A percentile compares a stretch with the other conserved stretches of the same genome.
Conservation (phyloP, 1,284 basidiomycete genomes). For the Phylloboletellus chloephorus region DNA sequence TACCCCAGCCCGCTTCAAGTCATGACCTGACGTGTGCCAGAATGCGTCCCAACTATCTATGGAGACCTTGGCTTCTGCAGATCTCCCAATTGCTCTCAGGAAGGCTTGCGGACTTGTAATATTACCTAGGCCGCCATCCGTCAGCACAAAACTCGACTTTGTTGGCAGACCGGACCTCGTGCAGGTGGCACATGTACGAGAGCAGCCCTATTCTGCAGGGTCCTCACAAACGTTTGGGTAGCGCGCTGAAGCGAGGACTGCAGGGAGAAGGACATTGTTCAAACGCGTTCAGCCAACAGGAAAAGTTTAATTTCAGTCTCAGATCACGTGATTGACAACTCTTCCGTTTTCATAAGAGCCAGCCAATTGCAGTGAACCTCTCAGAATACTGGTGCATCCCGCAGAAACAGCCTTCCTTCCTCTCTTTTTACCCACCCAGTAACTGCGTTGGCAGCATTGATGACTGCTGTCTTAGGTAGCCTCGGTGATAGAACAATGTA, state of each 20-base stretch:
- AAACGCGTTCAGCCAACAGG: background rate
- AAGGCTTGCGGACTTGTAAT: conserved; percentile 56
- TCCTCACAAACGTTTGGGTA: conserved; percentile 28
- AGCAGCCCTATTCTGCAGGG: conserved; percentile 38
- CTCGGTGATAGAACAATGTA: conserved; percentile 81
- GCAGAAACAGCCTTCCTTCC: conserved; percentile 76
- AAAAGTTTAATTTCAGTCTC: conserved; percentile 6
- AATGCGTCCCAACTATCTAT: conserved; percentile 60
- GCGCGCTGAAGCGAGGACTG: conserved; percentile 18
- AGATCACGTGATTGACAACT: conserved; percentile 18
- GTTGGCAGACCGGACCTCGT: conserved; percentile 14
- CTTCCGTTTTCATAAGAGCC: background rate
- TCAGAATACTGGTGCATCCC: conserved; percentile 84
- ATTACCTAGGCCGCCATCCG: conserved; percentile 29
- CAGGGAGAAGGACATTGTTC: conserved; percentile 21
- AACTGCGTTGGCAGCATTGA: conserved; percentile 84
- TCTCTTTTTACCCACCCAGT: conserved; percentile 88
- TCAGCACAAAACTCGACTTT: conserved; percentile 8
- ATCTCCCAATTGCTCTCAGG: conserved; percentile 66
- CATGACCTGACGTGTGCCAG: conserved; percentile 54
- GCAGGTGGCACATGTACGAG: conserved; percentile 28
- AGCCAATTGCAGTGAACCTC: background rate
- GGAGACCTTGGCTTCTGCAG: conserved; percentile 56
- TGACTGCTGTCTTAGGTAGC: conserved; percentile 79
- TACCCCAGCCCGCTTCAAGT: conserved; percentile 62